Evolutionary conservation across 441 rosid species (phyloP).

Genomic region (Corymbia citriodora): DNA sequence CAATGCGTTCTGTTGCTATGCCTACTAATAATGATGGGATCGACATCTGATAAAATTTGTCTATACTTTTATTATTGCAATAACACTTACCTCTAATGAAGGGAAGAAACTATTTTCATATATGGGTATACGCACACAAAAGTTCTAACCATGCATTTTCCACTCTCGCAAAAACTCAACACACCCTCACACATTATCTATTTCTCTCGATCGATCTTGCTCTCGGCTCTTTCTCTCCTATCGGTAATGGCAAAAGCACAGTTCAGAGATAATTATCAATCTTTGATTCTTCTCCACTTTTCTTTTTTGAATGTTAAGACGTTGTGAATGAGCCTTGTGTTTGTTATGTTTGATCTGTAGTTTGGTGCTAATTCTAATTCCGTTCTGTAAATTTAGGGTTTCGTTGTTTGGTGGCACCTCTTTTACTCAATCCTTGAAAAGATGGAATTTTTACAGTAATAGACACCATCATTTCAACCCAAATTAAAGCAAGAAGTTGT

Average conservation of each 20-base stretch:
- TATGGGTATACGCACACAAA: neutral
- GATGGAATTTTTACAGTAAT: neutral
- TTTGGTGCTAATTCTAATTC: neutral
- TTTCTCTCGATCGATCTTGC: neutral
- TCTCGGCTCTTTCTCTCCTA: neutral
- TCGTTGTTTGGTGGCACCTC: neutral
- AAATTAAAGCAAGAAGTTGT: neutral
- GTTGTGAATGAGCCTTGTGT: neutral
- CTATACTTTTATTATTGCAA: fast-evolving
- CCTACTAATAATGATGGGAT: neutral
- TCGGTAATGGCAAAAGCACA: fast-evolving
- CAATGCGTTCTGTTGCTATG: fast-evolving
- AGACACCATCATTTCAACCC: neutral
- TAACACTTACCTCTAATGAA: neutral
- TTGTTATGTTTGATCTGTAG: neutral
- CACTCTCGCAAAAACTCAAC: neutral
- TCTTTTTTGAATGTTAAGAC: neutral
- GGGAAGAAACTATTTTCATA: neutral
- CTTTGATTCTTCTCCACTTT: neutral
- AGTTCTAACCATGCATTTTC: neutral
- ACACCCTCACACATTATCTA: neutral
- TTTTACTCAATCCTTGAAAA: neutral
- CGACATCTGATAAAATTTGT: neutral
- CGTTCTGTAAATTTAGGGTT: neutral
- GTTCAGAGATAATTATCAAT: neutral